Conservation (phyloP, 352 stramenopile genomes). For the Phytophthora capsici region DNA sequence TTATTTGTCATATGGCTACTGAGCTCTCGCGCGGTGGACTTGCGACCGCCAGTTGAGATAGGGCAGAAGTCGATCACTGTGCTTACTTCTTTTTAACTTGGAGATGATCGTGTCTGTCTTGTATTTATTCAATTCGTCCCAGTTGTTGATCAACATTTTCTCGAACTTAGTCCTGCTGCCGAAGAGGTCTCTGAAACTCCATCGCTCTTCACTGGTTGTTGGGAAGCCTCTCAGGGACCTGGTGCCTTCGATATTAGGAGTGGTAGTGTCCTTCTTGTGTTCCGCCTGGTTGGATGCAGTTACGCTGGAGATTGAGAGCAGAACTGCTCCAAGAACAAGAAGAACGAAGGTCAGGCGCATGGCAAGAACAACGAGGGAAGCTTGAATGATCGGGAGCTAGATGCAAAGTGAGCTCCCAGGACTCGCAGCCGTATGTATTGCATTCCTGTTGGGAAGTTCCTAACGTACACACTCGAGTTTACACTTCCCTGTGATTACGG, state of each 20-base stretch:
- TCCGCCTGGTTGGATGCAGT: neutral
- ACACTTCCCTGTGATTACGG: no score
- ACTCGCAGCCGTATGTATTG: no score
- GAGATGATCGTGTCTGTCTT: neutral
- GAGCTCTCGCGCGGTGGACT: neutral
- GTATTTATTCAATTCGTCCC: neutral
- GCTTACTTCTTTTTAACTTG: neutral
- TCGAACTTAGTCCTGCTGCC: neutral
- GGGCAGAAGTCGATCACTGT: neutral
- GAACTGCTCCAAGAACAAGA: neutral
- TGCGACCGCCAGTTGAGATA: neutral
- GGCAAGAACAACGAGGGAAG: neutral
- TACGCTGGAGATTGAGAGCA: neutral
- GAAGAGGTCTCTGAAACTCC: neutral
- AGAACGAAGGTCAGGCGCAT: constrained; percentile 2
- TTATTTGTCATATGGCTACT: neutral
- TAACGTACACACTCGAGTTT: no score
- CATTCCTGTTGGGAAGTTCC: no score
- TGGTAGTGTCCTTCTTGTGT: neutral
- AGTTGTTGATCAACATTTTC: neutral
- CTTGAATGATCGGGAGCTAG: neutral
- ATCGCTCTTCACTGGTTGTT: neutral
- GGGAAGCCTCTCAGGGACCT: neutral
- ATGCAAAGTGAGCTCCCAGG: constrained; percentile 6
- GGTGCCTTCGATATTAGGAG: neutral